Evolutionary conservation across 2,329 filamentous ascomycete genomes (phyloP).

Genomic region (Amauroascus niger): DNA sequence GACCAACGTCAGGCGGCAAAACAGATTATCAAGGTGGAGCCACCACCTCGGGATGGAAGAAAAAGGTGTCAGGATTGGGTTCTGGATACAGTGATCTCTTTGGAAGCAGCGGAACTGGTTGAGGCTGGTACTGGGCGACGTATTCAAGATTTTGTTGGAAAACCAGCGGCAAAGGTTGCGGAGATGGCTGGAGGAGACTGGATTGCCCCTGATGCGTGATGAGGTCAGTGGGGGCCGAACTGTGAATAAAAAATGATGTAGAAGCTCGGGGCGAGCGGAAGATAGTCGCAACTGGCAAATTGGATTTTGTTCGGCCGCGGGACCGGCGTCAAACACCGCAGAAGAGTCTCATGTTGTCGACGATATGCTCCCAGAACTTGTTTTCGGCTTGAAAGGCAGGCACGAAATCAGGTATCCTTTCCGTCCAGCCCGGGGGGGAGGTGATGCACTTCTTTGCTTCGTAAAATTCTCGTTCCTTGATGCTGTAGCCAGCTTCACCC

Average conservation of each 20-base stretch:
- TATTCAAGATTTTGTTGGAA: no score
- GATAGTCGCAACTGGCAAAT: background rate
- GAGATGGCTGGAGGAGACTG: conserved; percentile 2
- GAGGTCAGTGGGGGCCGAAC: background rate
- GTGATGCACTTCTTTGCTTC: conserved; percentile 21
- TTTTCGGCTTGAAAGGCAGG: conserved; percentile 4
- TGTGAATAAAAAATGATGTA: background rate
- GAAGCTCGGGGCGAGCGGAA: background rate
- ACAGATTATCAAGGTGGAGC: background rate
- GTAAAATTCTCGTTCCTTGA: conserved; percentile 23
- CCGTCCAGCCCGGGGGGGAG: background rate
- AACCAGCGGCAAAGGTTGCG: conserved; percentile 1
- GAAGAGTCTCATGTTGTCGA: conserved; percentile 10
- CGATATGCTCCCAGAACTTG: conserved; percentile 8
- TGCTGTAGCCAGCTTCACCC: conserved; percentile 12
- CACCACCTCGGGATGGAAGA: background rate
- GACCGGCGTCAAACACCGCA: conserved; percentile 6
- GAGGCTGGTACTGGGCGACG: no score
- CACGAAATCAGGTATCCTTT: conserved; percentile 5
- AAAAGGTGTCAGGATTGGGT: conserved; percentile 4
- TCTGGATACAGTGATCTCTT: no score
- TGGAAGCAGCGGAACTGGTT: no score
- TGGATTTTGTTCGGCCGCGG: background rate
- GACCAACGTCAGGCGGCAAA: background rate
- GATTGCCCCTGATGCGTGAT: background rate